Evolutionary conservation across 2,329 filamentous ascomycete species (phyloP), one percentile per base, ranked within the genome.

Genomic region (Akanthomyces uredinophilus): DNA sequence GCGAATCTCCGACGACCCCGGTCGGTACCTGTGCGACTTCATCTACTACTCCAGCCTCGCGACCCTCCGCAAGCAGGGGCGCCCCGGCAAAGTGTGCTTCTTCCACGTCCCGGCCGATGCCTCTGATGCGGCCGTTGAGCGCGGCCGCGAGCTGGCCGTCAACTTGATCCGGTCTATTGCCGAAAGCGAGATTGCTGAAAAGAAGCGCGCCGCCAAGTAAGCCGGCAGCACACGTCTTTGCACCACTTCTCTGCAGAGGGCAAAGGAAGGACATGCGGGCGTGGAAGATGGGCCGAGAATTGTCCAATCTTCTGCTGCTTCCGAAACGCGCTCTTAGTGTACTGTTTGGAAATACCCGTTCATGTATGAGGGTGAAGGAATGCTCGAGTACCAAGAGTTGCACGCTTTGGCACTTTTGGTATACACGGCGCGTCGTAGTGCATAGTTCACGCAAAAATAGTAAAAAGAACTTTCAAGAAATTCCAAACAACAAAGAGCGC

Each of bases 21-120:
- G 90, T 3, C 82, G 82, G 22, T 93, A 88, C 72, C 78, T 92
- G 18, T 93, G 90, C 74, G 90, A 93, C 70, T 93, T 90, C 70
- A 91, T 89, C 66, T 91, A 89, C 73, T 92, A 86, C 73, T 86
- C 84, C 7, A 89, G 86, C 64, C 72, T 92, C 67, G 80, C 87
- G 22, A 76, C 86, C 63, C 74, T 86, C 41, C 78, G 76, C 68
- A 82, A 80, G 69, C 72, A 77, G 52, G 68, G 77, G 50, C 70
- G 78, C 64, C 74, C 75, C 22, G 75, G 75, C 61, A 81, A 81
- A 62, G 85, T 89, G 5, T 73, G 87, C 2, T 93, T 93, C 71
- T 74, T 92, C 58, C 90, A 93, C 72, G 89, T 93, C 1, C 90
- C 90, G 0, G 80, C 83, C 7, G 79, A 83, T 29, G 77, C 81